Percentiles rank a stretch among this genome's conserved stretches.
Conservation (phyloP, 176 grass and related monocot species). For the Metroxylon sagu region DNA sequence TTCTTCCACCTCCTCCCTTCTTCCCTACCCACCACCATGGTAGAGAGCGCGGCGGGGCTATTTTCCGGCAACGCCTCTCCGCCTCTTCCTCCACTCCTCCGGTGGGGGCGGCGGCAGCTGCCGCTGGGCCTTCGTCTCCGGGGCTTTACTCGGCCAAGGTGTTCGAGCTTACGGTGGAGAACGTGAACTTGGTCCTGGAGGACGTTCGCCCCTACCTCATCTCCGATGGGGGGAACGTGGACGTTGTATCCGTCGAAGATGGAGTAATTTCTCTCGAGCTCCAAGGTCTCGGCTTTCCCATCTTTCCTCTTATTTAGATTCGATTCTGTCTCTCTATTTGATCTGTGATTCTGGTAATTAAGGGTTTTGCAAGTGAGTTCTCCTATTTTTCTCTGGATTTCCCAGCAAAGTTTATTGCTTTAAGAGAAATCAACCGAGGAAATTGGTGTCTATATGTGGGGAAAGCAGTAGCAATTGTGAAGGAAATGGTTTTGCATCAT, state of each 20-base stretch:
- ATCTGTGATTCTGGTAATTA: too few relatives aligned
- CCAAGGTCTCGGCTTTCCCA: constrained; percentile 37
- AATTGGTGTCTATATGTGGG: too few relatives aligned
- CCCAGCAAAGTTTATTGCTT: too few relatives aligned
- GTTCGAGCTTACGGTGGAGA: constrained; percentile 66
- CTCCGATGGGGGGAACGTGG: constrained; percentile 72
- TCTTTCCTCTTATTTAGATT: not conserved
- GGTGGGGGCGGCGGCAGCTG: constrained; percentile 19
- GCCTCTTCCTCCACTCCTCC: constrained; percentile 1
- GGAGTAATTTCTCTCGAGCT: constrained; percentile 87
- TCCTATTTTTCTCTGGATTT: too few relatives aligned
- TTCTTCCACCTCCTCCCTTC: not conserved
- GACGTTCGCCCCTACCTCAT: constrained; percentile 94
- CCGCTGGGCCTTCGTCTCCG: constrained; percentile 28
- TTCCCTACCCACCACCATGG: not conserved
- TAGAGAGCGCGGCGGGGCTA: too few relatives aligned
- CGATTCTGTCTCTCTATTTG: too few relatives aligned
- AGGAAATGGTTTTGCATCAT: too few relatives aligned
- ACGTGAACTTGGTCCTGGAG: constrained; percentile 70
- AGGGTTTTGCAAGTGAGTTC: too few relatives aligned
- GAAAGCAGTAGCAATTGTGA: too few relatives aligned
- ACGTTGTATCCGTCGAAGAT: constrained; percentile 66
- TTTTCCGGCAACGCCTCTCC: not conserved
- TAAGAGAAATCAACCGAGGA: too few relatives aligned
- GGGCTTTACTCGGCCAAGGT: constrained; percentile 64